phyloP scores from a whole-genome alignment of 352 stramenopile species.

The Globisporangium barbulae region DNA sequence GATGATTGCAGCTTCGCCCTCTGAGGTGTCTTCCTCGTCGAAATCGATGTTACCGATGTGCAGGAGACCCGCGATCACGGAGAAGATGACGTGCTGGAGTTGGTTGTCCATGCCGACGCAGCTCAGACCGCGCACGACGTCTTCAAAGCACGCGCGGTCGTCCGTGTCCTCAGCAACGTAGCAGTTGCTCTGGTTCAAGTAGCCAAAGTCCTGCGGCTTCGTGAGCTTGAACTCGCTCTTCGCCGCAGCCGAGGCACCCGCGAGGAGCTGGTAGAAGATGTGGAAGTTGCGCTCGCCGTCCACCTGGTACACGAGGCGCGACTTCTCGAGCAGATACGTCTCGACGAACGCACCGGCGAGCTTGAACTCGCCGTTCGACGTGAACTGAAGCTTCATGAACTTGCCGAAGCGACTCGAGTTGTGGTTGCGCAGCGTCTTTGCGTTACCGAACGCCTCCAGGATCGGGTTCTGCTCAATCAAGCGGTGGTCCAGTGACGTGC shows the following conservation, averaged over 20 bases:
- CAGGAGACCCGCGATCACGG: constrained; percentile 91
- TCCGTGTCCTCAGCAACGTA: constrained; percentile 91
- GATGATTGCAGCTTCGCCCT: constrained; percentile 75
- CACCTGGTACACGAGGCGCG: constrained; percentile 85
- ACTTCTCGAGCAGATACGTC: constrained; percentile 89
- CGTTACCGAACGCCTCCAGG: constrained; percentile 95
- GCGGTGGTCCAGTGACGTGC: constrained; percentile 71
- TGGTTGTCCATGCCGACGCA: constrained; percentile 75
- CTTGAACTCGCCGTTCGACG: constrained; percentile 78
- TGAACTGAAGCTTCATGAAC: constrained; percentile 96
- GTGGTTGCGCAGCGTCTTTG: constrained; percentile 93
- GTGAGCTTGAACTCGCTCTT: constrained; percentile 67
- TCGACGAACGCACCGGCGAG: constrained; percentile 85
- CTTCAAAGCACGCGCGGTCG: constrained; percentile 81
- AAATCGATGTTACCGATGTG: constrained; percentile 97
- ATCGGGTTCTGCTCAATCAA: constrained; percentile 93
- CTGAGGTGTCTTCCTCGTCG: constrained; percentile 83
- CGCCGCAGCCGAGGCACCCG: constrained; percentile 48
- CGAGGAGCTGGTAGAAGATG: constrained; percentile 93
- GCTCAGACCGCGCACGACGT: constrained; percentile 62
- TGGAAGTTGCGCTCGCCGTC: constrained; percentile 94
- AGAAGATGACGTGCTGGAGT: constrained; percentile 87
- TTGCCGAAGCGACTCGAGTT: constrained; percentile 96
- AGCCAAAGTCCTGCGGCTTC: constrained; percentile 87
- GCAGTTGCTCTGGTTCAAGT: constrained; percentile 93